Percentiles rank a stretch among this genome's conserved stretches.
Conservation (phyloP, 805 yeast species). For the Kazachstania bromeliacearum region DNA sequence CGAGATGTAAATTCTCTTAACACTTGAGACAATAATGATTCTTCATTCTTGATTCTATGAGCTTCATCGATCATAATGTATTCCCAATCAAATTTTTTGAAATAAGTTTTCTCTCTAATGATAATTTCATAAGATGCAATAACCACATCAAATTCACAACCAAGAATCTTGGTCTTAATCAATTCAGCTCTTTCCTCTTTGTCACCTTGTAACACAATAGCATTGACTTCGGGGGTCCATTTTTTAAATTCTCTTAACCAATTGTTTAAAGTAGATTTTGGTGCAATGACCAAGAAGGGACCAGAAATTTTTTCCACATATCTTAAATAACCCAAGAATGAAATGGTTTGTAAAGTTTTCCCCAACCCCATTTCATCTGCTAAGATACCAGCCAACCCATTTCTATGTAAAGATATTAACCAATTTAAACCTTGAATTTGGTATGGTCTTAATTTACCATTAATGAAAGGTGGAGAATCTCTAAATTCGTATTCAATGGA, state of each 20-base stretch:
- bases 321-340: slow-evolving; percentile 64
- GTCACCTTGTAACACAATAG: slow-evolving; percentile 64
- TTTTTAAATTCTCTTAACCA: slow-evolving; percentile 70
- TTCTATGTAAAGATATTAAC: slow-evolving; percentile 62
- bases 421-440: slow-evolving; percentile 78
- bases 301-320: slow-evolving; percentile 52
- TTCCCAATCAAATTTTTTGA: slow-evolving; percentile 64
- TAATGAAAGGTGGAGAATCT: slow-evolving; percentile 69
- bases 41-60: slow-evolving; percentile 73
- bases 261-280: slow-evolving; percentile 72
- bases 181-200: slow-evolving; percentile 56
- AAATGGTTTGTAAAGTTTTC: slow-evolving; percentile 70
- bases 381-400: slow-evolving; percentile 62
- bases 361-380: slow-evolving; percentile 88
- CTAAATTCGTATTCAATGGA: slow-evolving; percentile 43
- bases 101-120: slow-evolving; percentile 59
- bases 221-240: slow-evolving; percentile 75
- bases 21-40: slow-evolving; percentile 61
- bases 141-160: slow-evolving; percentile 64
- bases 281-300: slow-evolving; percentile 69
- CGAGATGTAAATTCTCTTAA: slow-evolving; percentile 62
- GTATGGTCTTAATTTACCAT: slow-evolving; percentile 60
- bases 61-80: slow-evolving; percentile 74
- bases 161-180: slow-evolving; percentile 40
- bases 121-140: slow-evolving; percentile 70